phyloP scores from a whole-genome alignment of 306 rosid genomes.

The Purshia tridentata region DNA sequence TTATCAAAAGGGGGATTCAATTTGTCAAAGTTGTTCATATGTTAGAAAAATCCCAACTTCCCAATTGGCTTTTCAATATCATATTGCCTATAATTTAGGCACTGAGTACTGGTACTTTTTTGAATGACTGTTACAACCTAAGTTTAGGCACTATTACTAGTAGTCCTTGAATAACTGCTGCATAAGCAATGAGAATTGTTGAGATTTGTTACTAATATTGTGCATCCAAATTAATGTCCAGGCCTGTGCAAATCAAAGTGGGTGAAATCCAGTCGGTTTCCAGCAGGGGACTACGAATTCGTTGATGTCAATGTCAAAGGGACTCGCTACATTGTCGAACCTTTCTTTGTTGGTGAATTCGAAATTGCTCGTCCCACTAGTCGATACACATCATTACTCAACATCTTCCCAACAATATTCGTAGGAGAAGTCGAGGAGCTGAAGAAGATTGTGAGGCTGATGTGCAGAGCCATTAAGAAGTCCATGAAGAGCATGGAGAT shows the following conservation, averaged over 20 bases:
- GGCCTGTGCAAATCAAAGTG: conserved; percentile 88
- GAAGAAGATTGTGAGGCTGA: conserved; percentile 49
- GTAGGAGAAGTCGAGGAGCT: conserved; percentile 58
- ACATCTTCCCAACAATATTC: conserved; percentile 54
- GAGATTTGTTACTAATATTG: background rate
- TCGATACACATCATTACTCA: conserved; percentile 46
- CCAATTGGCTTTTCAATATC: no score
- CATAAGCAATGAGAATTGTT: background rate
- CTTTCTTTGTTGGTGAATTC: conserved; percentile 47
- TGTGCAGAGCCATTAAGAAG: conserved; percentile 63
- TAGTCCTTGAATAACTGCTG: no score
- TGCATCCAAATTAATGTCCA: conserved; percentile 15
- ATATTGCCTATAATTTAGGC: no score
- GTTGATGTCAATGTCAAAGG: conserved; percentile 51
- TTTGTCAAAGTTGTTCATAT: no score
- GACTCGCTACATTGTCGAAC: conserved; percentile 64
- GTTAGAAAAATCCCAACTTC: no score
- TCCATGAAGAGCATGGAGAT: conserved; percentile 58
- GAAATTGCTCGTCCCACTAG: conserved; percentile 76
- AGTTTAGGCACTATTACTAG: no score
- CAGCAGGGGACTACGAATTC: conserved; percentile 67
- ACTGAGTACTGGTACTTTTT: no score
- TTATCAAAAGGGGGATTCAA: no score
- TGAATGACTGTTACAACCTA: no score
- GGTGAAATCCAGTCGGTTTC: conserved; percentile 52